These are phyloP conservation scores for Globisporangium irregulare DNA, from an alignment of 352 stramenopile species.

Conservation along the genomic window DNA sequence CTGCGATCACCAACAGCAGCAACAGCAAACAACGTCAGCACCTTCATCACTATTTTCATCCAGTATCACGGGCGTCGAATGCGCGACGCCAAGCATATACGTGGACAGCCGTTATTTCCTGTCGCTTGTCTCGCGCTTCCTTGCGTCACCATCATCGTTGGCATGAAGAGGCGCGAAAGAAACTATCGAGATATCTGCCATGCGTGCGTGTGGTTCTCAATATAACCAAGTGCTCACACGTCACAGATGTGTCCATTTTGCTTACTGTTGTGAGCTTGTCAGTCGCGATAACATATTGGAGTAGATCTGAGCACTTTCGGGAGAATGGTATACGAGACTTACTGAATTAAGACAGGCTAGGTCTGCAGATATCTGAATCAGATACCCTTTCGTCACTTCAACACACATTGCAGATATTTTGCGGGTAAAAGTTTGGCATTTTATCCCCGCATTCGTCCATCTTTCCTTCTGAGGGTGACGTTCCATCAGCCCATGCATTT, in stretches of 20 bases:
- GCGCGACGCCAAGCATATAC: not conserved
- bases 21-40: not conserved
- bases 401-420: not conserved
- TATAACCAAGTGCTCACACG: constrained; percentile 5
- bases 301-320: not conserved
- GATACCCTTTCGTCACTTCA: not conserved
- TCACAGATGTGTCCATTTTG: constrained; percentile 3
- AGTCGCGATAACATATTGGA: not conserved
- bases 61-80: not conserved
- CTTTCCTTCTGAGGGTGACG: too few relatives aligned
- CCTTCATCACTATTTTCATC: not conserved
- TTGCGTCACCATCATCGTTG: not conserved
- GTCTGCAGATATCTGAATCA: not conserved
- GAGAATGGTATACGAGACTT: too few relatives aligned
- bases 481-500: too few relatives aligned
- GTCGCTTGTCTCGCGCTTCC: not conserved
- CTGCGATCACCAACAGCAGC: not conserved
- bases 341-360: not conserved
- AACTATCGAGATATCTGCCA: not conserved
- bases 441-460: too few relatives aligned
- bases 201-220: not conserved
- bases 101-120: constrained; percentile 4
- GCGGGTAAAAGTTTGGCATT: too few relatives aligned
- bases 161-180: not conserved
- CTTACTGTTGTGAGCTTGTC: not conserved